Evolutionary conservation across 495 filamentous ascomycete species (phyloP), one percentile per base, ranked within the genome.

Genomic region (Penicillium dipodomyicola): DNA sequence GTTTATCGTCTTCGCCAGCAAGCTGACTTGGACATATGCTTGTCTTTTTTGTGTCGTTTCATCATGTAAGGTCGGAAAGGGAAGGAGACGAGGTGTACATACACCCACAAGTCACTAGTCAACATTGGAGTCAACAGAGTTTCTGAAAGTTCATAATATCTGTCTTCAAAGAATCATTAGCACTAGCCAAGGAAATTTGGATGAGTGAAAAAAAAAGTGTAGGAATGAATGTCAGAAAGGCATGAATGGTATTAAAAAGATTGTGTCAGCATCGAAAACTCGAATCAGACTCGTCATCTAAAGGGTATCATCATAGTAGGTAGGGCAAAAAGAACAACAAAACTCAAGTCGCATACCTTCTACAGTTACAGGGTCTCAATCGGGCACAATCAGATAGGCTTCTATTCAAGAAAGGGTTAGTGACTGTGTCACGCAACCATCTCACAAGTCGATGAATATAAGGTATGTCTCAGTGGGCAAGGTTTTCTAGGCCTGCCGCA

Each of bases 401-500:
- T 64, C 62, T 67, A 56, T 59, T 63, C 53, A 52, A 62, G 33
- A 48, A 57, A 32, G 23, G 23, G 65, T 75, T 67, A 75, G 72
- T 67, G 60, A 67, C 65, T 59, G 30, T 58, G 62, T 64, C 62
- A 63, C 56, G 32, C 63, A 58, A 50, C 35, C 35, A 39, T 55
- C 50, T 41, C 41, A 55, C 52, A 57, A 64, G 59, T 65, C 49
- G 50, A 62, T 57, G 44, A 63, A 49, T 57, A 58, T 52, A 49
- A 56, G 56, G 49, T 11, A 42, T 53, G 69, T 77, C 73, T 97
- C 94, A 98, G 94, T 92, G 89, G 92, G 90, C 92, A 84, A 96
- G 92, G 94, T 96, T 98, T 98, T 96, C 93, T 96, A 97, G 91
- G 94, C 93, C 92, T 96, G 91, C 90, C 92, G 71, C 91, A 90